Percentiles rank a stretch among this genome's conserved stretches.
phyloP scores from a whole-genome alignment of 495 filamentous ascomycete genomes.

The Sporormia fimetaria region DNA sequence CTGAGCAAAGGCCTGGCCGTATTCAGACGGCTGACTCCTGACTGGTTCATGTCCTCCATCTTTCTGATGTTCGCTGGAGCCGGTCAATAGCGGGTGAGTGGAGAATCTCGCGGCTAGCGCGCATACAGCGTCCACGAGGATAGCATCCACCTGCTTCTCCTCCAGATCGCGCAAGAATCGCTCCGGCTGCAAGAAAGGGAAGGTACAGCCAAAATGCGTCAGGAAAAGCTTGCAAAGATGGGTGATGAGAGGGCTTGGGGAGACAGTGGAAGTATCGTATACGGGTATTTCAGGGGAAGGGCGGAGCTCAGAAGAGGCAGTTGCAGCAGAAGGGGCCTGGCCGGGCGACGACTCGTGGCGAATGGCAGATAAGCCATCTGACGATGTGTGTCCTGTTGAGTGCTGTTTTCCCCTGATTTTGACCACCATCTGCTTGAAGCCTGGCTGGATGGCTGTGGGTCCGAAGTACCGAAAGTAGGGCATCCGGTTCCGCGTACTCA shows the following conservation, averaged over 20 bases:
- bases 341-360: conserved; percentile 21
- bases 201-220: conserved; percentile 64
- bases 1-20: conserved; percentile 65
- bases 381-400: conserved; percentile 40
- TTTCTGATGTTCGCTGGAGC: conserved; percentile 35
- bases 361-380: conserved; percentile 24
- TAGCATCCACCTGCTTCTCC: conserved; percentile 68
- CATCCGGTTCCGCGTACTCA: conserved; percentile 49
- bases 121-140: conserved; percentile 78
- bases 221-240: conserved; percentile 71
- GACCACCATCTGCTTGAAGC: conserved; percentile 87
- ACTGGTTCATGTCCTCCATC: conserved; percentile 31
- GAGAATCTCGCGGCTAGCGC: conserved; percentile 74
- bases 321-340: conserved; percentile 34
- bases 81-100: conserved; percentile 49
- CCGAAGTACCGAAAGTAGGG: conserved; percentile 85
- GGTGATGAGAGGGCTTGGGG: conserved; percentile 59
- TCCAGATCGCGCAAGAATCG: conserved; percentile 58
- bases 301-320: conserved; percentile 34
- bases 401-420: conserved; percentile 50
- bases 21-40: conserved; percentile 35
- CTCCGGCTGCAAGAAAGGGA: conserved; percentile 63
- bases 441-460: conserved; percentile 77
- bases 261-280: conserved; percentile 60
- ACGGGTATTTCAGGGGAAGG: conserved; percentile 60